phyloP scores from a whole-genome alignment of 179 eudicot species.

The Amaranthus tricolor region DNA sequence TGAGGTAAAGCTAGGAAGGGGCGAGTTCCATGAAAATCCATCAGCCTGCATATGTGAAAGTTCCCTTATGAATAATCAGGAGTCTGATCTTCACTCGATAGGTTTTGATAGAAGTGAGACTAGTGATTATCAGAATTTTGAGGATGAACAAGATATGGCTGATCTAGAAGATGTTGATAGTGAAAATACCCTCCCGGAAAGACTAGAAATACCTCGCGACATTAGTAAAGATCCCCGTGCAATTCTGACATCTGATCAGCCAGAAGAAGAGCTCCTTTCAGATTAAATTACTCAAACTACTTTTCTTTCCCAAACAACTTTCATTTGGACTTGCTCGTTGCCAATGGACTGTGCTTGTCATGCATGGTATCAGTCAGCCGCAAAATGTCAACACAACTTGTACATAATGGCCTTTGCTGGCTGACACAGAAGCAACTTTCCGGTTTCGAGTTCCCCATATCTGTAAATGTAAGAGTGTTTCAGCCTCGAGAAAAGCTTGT shows the following conservation, averaged over 20 bases:
- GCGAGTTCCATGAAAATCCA: slow-evolving; percentile 84
- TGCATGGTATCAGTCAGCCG: slow-evolving; percentile 10
- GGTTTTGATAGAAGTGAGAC: slow-evolving; percentile 25
- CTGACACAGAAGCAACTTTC: slow-evolving; percentile 19
- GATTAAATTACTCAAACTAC: slow-evolving; percentile 20
- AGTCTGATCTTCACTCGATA: slow-evolving; percentile 13
- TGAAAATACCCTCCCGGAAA: slow-evolving; percentile 21
- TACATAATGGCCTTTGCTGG: slow-evolving; percentile 27
- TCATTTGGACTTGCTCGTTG: not conserved
- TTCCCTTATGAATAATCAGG: slow-evolving; percentile 18
- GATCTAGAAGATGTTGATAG: slow-evolving; percentile 35
- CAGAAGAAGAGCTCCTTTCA: slow-evolving; percentile 41
- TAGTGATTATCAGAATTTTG: slow-evolving; percentile 33
- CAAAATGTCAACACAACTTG: slow-evolving; percentile 12
- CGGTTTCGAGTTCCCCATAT: slow-evolving; percentile 12
- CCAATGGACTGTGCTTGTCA: slow-evolving; percentile 9
- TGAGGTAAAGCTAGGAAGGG: slow-evolving; percentile 54
- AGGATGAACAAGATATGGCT: slow-evolving; percentile 40
- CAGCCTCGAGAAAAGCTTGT: slow-evolving; percentile 24
- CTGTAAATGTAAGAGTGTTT: slow-evolving; percentile 22
- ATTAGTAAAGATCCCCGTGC: slow-evolving; percentile 19
- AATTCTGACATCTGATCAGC: slow-evolving; percentile 26
- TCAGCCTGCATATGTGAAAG: slow-evolving; percentile 67
- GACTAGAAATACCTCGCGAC: slow-evolving; percentile 13
- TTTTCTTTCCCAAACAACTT: not conserved